phyloP scores from a whole-genome alignment of 768 basidiomycete species.

The Neoboletus subvelutipes region DNA sequence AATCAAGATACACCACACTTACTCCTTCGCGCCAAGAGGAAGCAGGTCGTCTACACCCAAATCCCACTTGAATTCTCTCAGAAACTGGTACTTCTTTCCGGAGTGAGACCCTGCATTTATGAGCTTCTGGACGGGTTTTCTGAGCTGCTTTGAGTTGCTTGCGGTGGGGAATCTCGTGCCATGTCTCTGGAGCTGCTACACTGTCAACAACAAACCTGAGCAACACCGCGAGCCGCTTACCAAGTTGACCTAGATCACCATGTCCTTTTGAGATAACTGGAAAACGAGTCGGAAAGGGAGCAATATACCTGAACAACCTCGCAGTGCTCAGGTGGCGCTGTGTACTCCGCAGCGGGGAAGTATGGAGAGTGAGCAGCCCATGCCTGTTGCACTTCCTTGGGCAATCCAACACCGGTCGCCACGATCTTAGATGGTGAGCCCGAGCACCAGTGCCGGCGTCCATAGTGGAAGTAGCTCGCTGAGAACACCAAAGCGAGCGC shows the following conservation, averaged over 20 bases:
- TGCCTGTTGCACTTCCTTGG: slow-evolving; percentile 29
- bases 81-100: slow-evolving; percentile 53
- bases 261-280: background rate
- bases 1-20: slow-evolving; percentile 19
- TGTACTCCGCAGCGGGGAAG: slow-evolving; percentile 47
- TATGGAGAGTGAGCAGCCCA: slow-evolving; percentile 70
- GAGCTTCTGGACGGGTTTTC: slow-evolving; percentile 52
- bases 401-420: slow-evolving; percentile 3
- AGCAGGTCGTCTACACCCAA: slow-evolving; percentile 60
- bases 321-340: slow-evolving; percentile 47
- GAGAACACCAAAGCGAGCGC: slow-evolving; percentile 17
- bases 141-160: slow-evolving; percentile 43
- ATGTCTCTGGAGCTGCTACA: slow-evolving; percentile 69
- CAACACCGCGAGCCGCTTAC: slow-evolving; percentile 14
- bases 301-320: slow-evolving; percentile 51
- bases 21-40: slow-evolving; percentile 67
- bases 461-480: slow-evolving; percentile 13
- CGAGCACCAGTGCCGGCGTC: slow-evolving; percentile 6
- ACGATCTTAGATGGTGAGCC: background rate
- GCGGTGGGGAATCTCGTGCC: slow-evolving; percentile 75
- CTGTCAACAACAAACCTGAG: slow-evolving; percentile 2
- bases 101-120: slow-evolving; percentile 44
- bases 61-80: slow-evolving; percentile 56
- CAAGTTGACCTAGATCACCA: slow-evolving; percentile 26
- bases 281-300: background rate